Conservation (phyloP, 2,329 filamentous ascomycete species). For the Xylariaceae sp. region DNA sequence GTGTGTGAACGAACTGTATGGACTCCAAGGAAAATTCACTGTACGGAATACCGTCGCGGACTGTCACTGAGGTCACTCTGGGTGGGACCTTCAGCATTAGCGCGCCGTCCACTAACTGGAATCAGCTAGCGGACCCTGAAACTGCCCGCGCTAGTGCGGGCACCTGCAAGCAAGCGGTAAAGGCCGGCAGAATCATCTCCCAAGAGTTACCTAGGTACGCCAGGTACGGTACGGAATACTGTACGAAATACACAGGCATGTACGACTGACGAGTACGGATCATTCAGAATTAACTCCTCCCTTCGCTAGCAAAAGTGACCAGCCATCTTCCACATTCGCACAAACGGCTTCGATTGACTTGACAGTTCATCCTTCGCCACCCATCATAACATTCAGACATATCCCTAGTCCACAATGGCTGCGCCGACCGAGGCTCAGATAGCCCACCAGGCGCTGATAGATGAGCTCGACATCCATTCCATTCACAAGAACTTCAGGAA, state of each 20-base stretch:
- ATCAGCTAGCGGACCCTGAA: no score
- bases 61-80: no score
- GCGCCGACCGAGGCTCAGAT: constrained; percentile 68
- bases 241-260: not conserved
- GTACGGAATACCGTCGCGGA: no score
- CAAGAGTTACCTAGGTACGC: not conserved
- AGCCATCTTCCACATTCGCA: not conserved
- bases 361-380: not conserved
- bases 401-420: constrained; percentile 38
- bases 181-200: not conserved
- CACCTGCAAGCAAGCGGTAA: not conserved
- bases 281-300: not conserved
- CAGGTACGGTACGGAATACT: no score
- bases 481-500: constrained; percentile 88
- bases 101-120: no score
- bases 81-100: no score
- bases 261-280: not conserved
- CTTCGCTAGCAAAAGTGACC: not conserved
- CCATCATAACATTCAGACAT: not conserved
- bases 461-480: constrained; percentile 84
- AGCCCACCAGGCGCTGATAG: constrained; percentile 79
- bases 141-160: not conserved
- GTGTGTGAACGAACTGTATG: no score
- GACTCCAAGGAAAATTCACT: no score
- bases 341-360: not conserved